These are phyloP conservation scores for Gigaspora rosea DNA, from an alignment of 192 early-diverging fungal genomes.

Conservation along the genomic window DNA sequence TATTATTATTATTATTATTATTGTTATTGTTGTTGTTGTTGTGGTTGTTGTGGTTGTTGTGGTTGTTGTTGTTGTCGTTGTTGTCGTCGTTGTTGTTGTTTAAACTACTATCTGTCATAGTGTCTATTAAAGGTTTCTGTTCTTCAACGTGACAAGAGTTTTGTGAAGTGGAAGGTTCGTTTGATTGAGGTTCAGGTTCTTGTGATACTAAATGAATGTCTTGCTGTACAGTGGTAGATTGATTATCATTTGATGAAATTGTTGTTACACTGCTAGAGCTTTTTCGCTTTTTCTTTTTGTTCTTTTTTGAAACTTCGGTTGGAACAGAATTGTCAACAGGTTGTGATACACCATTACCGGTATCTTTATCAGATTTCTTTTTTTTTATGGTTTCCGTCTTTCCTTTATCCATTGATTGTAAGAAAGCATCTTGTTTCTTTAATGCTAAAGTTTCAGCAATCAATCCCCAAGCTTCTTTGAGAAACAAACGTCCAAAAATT, in stretches of 20 bases:
- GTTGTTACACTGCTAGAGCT: not conserved
- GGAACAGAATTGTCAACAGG: not conserved
- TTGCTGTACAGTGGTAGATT: not conserved
- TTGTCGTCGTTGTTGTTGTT: not conserved
- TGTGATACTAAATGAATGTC: not conserved
- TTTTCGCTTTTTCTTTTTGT: constrained; percentile 20
- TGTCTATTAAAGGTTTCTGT: not conserved
- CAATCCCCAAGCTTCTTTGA: constrained; percentile 74
- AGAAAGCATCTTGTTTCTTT: constrained; percentile 52
- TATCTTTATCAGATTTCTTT: constrained; percentile 16
- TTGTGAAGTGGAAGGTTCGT: not conserved
- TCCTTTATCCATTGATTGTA: constrained; percentile 54
- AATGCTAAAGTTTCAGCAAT: constrained; percentile 60
- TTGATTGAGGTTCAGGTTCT: not conserved
- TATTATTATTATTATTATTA: not conserved
- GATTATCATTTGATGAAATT: not conserved
- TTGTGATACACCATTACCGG: not conserved
- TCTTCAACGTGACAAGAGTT: not conserved
- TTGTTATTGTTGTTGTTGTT: not conserved
- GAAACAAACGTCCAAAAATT: constrained; percentile 69
- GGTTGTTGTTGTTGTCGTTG: too few relatives aligned
- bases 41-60: not conserved
- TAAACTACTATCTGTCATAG: not conserved
- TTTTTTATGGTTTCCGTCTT: constrained; percentile 1
- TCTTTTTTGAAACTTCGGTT: constrained; percentile 11